phyloP scores from a whole-genome alignment of 2,329 filamentous ascomycete species.

The Hypomyces perniciosus region DNA sequence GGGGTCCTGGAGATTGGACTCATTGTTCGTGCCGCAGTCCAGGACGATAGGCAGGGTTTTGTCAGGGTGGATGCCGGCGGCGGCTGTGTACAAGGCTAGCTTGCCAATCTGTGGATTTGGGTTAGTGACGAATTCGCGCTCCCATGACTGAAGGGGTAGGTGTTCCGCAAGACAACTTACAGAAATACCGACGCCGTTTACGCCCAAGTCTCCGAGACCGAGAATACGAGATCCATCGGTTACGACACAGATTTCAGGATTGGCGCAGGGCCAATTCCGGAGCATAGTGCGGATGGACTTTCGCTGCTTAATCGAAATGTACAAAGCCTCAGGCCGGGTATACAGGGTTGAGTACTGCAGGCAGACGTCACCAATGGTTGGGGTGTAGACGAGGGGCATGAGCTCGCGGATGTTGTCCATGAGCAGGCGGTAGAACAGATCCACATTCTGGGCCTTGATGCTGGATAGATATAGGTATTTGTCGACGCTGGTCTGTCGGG shows the following conservation, averaged over 20 bases:
- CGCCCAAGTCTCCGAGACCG: constrained; percentile 87
- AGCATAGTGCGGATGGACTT: constrained; percentile 86
- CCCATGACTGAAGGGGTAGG: not conserved
- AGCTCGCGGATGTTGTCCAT: constrained; percentile 72
- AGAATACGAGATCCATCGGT: constrained; percentile 92
- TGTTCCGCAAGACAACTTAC: constrained; percentile 43
- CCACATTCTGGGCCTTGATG: constrained; percentile 68
- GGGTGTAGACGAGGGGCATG: constrained; percentile 81
- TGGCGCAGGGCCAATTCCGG: constrained; percentile 82
- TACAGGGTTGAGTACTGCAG: constrained; percentile 94
- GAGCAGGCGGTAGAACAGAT: constrained; percentile 78
- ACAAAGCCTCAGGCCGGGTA: constrained; percentile 89
- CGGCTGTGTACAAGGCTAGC: constrained; percentile 88
- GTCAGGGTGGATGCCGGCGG: constrained; percentile 86
- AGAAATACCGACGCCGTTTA: constrained; percentile 97
- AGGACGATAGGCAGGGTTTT: constrained; percentile 71
- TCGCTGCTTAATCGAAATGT: constrained; percentile 91
- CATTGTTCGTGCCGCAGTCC: constrained; percentile 61
- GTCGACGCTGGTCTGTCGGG: constrained; percentile 65
- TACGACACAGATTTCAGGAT: constrained; percentile 93
- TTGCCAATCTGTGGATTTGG: constrained; percentile 65
- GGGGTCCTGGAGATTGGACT: constrained; percentile 59
- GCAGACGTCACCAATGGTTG: constrained; percentile 92
- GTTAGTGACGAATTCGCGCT: constrained; percentile 14
- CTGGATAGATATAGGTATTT: constrained; percentile 78